These are phyloP conservation scores for Panicum virgatum DNA, from an alignment of 202 grass and related monocot species.

Conservation along the genomic window DNA sequence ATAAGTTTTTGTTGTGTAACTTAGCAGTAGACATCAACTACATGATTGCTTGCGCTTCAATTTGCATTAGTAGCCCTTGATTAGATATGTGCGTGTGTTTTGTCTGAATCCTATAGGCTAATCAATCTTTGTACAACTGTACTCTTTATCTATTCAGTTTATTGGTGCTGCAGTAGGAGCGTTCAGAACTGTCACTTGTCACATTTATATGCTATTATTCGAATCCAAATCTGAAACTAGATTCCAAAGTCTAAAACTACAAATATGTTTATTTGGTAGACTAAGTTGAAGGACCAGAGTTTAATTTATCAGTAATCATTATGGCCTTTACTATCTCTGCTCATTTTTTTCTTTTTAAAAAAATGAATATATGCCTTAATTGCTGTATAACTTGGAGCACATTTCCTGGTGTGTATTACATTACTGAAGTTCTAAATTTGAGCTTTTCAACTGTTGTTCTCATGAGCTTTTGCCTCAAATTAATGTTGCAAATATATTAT, in stretches of 20 bases:
- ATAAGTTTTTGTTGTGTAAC: not conserved
- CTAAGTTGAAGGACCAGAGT: not conserved
- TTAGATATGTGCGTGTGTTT: not conserved
- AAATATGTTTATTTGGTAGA: not conserved
- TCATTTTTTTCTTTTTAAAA: not conserved
- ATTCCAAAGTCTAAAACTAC: not conserved
- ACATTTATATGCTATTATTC: not conserved
- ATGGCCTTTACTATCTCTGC: not conserved
- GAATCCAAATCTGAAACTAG: not conserved
- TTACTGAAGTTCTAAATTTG: not conserved
- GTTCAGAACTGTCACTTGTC: not conserved
- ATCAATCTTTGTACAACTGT: not conserved
- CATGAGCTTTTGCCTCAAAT: not conserved
- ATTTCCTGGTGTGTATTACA: slow-evolving; percentile 4
- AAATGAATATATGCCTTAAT: not conserved
- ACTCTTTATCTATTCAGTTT: not conserved
- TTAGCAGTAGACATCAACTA: not conserved
- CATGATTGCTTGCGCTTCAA: not conserved
- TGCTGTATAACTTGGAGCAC: not conserved
- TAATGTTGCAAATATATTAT: not conserved
- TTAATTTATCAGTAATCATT: not conserved
- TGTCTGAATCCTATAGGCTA: not conserved
- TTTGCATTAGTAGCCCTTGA: not conserved
- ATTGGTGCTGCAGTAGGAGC: not conserved
- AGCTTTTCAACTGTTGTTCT: not conserved